phyloP scores from a whole-genome alignment of 169 alveolate genomes.

The Plasmodium gallinaceum region DNA sequence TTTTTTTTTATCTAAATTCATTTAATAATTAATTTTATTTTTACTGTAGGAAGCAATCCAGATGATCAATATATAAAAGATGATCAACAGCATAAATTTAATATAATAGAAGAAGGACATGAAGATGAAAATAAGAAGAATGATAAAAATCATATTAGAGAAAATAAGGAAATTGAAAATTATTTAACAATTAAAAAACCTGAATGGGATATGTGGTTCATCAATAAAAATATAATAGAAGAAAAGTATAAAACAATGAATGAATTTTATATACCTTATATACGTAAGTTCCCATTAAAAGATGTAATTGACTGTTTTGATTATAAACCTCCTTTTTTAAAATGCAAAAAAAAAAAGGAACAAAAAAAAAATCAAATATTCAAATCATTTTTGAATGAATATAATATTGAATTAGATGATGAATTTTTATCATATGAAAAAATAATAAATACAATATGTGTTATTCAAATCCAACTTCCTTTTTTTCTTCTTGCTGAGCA shows the following conservation, averaged over 20 bases:
- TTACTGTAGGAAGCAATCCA: constrained; percentile 33
- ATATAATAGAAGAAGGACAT: constrained; percentile 24
- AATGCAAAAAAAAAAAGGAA: constrained; percentile 23
- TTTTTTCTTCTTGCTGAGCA: constrained; percentile 58
- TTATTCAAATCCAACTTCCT: constrained; percentile 68
- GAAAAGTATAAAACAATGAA: constrained; percentile 31
- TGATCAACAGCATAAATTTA: constrained; percentile 75
- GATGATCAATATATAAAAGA: constrained; percentile 69
- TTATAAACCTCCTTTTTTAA: constrained; percentile 64
- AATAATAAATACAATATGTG: constrained; percentile 59
- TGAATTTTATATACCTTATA: constrained; percentile 52
- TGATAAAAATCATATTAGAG: neutral
- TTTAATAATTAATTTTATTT: no score
- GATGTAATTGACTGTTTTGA: constrained; percentile 55
- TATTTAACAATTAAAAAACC: constrained; percentile 56
- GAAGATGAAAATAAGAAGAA: neutral
- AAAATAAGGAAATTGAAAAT: constrained; percentile 18
- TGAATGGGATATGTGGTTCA: constrained; percentile 78
- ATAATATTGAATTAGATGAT: constrained; percentile 73
- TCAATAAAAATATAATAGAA: constrained; percentile 43
- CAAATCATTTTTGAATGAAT: constrained; percentile 71
- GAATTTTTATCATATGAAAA: constrained; percentile 68
- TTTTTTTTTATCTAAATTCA: neutral
- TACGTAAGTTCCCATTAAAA: constrained; percentile 56
- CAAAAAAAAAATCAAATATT: constrained; percentile 12